Evolutionary conservation across 805 yeast genomes (phyloP).

Genomic region (Lachancea waltii): DNA sequence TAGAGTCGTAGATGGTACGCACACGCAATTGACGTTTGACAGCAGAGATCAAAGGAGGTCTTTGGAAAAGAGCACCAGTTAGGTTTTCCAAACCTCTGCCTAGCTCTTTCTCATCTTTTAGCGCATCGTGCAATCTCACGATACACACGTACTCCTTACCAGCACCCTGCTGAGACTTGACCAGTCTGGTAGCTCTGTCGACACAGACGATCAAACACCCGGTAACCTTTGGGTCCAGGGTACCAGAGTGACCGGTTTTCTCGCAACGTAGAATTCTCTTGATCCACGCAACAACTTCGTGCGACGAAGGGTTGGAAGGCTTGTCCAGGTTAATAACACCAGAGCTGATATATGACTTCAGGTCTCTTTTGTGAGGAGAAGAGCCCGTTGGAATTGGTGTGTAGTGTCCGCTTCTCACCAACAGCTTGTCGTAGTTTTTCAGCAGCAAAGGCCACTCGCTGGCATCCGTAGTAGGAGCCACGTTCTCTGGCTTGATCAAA

Average conservation of each 20-base stretch:
- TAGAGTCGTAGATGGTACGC: slow-evolving; percentile 94
- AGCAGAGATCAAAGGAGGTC: slow-evolving; percentile 98
- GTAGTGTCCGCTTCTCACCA: slow-evolving; percentile 94
- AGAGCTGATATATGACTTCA: slow-evolving; percentile 80
- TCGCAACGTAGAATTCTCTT: slow-evolving; percentile 92
- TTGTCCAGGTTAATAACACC: slow-evolving; percentile 97
- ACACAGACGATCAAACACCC: slow-evolving; percentile 98
- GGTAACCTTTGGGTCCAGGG: slow-evolving; percentile 97
- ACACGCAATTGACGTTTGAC: slow-evolving; percentile 98
- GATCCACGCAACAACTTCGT: slow-evolving; percentile 99
- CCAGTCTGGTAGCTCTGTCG: slow-evolving; percentile 96
- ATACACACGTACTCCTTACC: slow-evolving; percentile 99
- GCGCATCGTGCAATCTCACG: slow-evolving; percentile 88
- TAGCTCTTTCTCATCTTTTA: slow-evolving; percentile 84
- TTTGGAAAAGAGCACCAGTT: slow-evolving; percentile 98
- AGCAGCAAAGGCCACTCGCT: slow-evolving; percentile 93
- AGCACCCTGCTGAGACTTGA: slow-evolving; percentile 98
- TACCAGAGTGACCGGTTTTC: slow-evolving; percentile 98
- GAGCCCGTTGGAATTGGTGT: slow-evolving; percentile 96
- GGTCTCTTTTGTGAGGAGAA: slow-evolving; percentile 90
- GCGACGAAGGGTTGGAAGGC: slow-evolving; percentile 97
- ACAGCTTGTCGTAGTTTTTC: slow-evolving; percentile 87
- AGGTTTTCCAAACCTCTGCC: slow-evolving; percentile 84
- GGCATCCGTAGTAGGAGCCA: slow-evolving; percentile 75
- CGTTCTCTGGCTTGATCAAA: slow-evolving; percentile 82